Evolutionary conservation across 257 asterid species (phyloP).

Genomic region (Voacanga thouarsii): DNA sequence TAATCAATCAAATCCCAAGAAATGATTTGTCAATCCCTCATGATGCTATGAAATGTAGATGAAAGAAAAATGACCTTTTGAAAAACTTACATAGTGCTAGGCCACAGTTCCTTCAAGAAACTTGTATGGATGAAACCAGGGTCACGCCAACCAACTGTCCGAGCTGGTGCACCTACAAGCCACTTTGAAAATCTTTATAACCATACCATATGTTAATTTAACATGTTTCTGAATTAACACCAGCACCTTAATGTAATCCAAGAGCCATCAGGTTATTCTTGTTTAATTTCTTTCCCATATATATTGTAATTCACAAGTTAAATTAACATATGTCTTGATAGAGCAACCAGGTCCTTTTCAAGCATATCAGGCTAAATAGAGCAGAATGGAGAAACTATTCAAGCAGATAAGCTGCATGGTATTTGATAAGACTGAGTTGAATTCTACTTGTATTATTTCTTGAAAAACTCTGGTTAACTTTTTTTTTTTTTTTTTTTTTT

Average conservation of each 20-base stretch:
- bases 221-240: no score
- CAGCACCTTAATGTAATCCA: no score
- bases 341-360: no score
- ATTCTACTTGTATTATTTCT: constrained; percentile 2
- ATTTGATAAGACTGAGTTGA: neutral
- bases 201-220: neutral
- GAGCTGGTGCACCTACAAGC: constrained; percentile 73
- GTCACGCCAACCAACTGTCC: constrained; percentile 98
- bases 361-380: neutral
- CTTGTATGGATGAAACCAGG: constrained; percentile 94
- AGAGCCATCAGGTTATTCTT: no score
- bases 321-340: no score
- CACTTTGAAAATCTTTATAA: neutral
- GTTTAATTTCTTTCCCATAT: no score
- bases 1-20: neutral
- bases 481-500: no score
- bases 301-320: no score
- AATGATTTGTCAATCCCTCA: neutral
- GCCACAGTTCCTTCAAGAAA: constrained; percentile 90
- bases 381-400: neutral
- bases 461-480: neutral
- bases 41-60: neutral
- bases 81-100: constrained; percentile 52
- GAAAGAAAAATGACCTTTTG: neutral
- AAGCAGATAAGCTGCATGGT: neutral